Evolutionary conservation across 257 asterid genomes (phyloP).

Genomic region (Primulina huaijiensis): DNA sequence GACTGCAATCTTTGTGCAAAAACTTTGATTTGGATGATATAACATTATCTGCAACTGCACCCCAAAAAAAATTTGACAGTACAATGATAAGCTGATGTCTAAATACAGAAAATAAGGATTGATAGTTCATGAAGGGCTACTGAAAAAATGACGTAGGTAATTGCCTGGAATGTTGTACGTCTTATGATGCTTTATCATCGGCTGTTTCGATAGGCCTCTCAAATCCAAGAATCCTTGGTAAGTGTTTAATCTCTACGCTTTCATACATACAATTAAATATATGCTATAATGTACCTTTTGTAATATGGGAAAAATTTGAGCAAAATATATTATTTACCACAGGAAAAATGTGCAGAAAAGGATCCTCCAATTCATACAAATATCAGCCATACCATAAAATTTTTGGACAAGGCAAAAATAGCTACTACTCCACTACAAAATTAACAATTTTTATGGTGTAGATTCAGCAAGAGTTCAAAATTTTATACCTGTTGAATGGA

Average conservation of each 20-base stretch:
- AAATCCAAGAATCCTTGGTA: slow-evolving; percentile 27
- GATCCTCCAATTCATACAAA: not conserved
- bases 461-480: no score
- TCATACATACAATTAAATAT: not conserved
- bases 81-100: not conserved
- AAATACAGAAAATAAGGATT: not conserved
- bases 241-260: slow-evolving; percentile 41
- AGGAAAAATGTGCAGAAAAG: not conserved
- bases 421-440: not conserved
- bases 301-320: no score
- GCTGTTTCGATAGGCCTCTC: slow-evolving; percentile 35
- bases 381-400: no score
- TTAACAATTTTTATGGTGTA: not conserved
- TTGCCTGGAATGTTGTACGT: slow-evolving; percentile 41
- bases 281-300: no score
- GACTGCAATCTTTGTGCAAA: slow-evolving; percentile 18
- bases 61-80: not conserved
- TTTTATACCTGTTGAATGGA: slow-evolving; percentile 51
- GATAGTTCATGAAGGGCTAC: not conserved
- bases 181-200: slow-evolving; percentile 32
- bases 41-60: slow-evolving; percentile 20
- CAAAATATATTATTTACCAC: not conserved
- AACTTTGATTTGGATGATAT: slow-evolving; percentile 17
- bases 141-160: slow-evolving; percentile 1
- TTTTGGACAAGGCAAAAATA: no score